Evolutionary conservation across 2,329 filamentous ascomycete genomes (phyloP), one percentile per base, ranked within the genome.

Genomic region (Macrophomina pseudophaseolina): DNA sequence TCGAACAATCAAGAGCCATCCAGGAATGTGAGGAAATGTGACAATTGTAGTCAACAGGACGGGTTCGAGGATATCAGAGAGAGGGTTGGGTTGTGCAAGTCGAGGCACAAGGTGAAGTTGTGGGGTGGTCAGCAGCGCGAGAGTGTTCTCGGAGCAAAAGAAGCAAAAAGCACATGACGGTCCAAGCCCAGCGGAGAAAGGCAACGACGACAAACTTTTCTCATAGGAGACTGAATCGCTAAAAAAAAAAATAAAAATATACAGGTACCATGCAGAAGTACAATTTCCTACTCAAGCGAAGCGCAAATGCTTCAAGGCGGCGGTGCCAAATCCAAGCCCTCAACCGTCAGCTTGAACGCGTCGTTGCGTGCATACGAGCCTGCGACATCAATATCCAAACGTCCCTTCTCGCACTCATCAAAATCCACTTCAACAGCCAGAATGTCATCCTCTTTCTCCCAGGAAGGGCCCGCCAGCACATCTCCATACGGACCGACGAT

Each of bases 311-410:
- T 38, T 65, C 52, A 66, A 16, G 86, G 85, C n/a, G 87, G 87
- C 5, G 87, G 87, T 65, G 80, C 82, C 56, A 90, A 71, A 73
- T 88, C 86, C 71, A 90, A 71, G 0, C 87, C 87, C 62, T 88
- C 83, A 3, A 89, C 87, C 0, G 79, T 85, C 65, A 90, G 74
- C 70, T 83, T 83, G 73, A 90, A 90, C 16, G 85, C 81, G 74
- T 90, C 89, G 69, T 85, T 91, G 75, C 93, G 85, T 2, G 92
- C 94, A 78, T 97, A 97, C 74, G 90, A 93, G 0, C 94, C 94
- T 2, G 88, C 92, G 44, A 92, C 88, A 80, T 97, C 94, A 44
- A 92, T 88, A 80, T 97, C 94, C 54, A 97, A 77, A 63, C 92
- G 83, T 0, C 93, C 94, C 9, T 92, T 84, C 70, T 93, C 87